A percentile compares a stretch with the other conserved stretches of the same genome.
Conservation (phyloP, 106 monocot species). For the Acorus calamus region DNA sequence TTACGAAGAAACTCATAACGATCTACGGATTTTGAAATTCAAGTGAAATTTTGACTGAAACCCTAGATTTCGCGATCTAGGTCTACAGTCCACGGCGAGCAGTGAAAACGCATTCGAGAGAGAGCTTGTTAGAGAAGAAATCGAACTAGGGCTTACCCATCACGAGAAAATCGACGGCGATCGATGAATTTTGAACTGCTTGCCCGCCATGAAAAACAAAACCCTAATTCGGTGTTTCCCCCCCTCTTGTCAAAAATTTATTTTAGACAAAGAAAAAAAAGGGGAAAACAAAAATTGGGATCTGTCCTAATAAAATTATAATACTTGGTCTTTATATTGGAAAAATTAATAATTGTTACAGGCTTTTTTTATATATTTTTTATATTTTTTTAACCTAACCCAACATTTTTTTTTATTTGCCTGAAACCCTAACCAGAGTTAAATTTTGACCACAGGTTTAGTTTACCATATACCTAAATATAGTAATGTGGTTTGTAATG, state of each 20-base stretch:
- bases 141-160: slow-evolving; percentile 30
- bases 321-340: background rate
- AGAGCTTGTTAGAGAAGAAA: slow-evolving; percentile 5
- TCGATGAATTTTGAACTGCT: slow-evolving; percentile 14
- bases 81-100: slow-evolving; percentile 5
- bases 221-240: slow-evolving; percentile 1
- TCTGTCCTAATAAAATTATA: too few species aligned
- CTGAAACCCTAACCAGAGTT: slow-evolving; percentile 32
- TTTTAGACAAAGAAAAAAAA: slow-evolving; percentile 18
- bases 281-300: slow-evolving; percentile 17
- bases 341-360: slow-evolving; percentile 15
- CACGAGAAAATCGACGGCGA: slow-evolving; percentile 9
- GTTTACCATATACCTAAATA: slow-evolving; percentile 15
- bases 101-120: slow-evolving; percentile 4
- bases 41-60: background rate
- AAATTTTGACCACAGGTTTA: slow-evolving; percentile 13
- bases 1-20: too few species aligned
- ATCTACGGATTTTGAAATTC: too few species aligned
- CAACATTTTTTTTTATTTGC: background rate
- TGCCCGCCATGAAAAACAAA: slow-evolving; percentile 7
- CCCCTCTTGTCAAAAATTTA: slow-evolving; percentile 9
- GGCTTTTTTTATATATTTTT: slow-evolving; percentile 12
- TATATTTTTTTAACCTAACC: slow-evolving; percentile 20
- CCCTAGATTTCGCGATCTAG: slow-evolving; percentile 18
- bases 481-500: too few species aligned